Evolutionary conservation across 306 rosid genomes (phyloP), one percentile per base, ranked within the genome.

Genomic region (Vicia sativa): DNA sequence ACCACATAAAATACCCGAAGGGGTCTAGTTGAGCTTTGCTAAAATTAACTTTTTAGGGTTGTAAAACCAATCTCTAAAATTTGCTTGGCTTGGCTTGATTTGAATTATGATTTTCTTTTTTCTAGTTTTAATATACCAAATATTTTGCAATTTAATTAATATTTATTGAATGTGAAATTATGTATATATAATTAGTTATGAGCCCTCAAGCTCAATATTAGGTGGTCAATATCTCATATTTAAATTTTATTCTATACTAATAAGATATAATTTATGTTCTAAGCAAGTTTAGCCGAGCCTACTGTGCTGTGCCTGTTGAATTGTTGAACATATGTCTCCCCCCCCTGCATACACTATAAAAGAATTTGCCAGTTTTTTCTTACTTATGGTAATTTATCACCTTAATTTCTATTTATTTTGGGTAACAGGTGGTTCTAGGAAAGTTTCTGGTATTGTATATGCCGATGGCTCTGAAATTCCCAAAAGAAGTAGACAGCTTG

Each of bases 401-500:
- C 28, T 19, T 19, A 19, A 12, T 28, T 42, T 37, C 69, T 77
- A 41, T 79, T 75, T 62, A 38, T 71, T 84, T 43, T 60, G 74
- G 49, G 52, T 41, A 9, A 80, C 84, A 95, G 99, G 92, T 80
- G 97, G 99, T 54, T 54, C 6, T 58, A 82, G 74, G 71, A 90
- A 85, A 81, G 82, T 95, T 81, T 78, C 83, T 68, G 84, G 95
- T 46, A 46, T 90, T 76, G 72, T 46, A 62, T 95, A 90, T 72
- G 82, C 86, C 55, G 98, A 93, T 79, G 85, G 89, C 72, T 81
- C 79, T 55, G 96, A 95, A 74, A 81, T 88, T 68, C 96, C 96
- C 11, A 90, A 77, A 77, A 90, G 99, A 79, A 87, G 89, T 76
- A 81, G 95, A 72, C 99, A 76, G 69, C 80, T 86, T 9, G 90